Evolutionary conservation across 306 rosid genomes (phyloP), one percentile per base, ranked within the genome.

Genomic region (Vigna radiata): DNA sequence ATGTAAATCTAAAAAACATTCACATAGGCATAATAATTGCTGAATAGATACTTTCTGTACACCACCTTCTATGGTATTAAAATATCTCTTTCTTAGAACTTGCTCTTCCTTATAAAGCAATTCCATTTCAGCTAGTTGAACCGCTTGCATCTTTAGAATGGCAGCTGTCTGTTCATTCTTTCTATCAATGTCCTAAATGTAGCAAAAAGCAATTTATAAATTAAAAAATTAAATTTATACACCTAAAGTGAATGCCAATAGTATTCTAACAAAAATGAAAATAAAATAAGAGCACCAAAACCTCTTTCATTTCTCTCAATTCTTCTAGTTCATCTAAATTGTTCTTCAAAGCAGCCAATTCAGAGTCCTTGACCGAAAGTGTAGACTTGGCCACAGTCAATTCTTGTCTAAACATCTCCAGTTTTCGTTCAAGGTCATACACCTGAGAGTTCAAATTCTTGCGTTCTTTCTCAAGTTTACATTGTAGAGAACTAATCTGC

Each of bases 221-320:
- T 27, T 3, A 58, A 52, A 48, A 68, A 2, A 29, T 37, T 2
- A 29, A 78, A 65, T 16, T 16, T 8, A 53, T 25, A 83, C 39
- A 76, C 78, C 43, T 47, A 25, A 56, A 63, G 13, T 18, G 61
- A 44, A 77, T 14, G 21, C 15, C 27, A 23, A 16, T 29, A 17
- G 17, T 48, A 43, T 69, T 49, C n/a, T 72, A 29, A 37, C 71
- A 19, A 15, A 53, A 66, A 10, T 68, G 44, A 52, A 56, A 68
- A 52, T 17, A 36, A 66, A 62, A 64, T 16, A 67, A 37, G 46
- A 70, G 25, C 31, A 83, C 67, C 73, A 78, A 62, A 81, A 88
- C 99, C 96, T 95, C 99, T 91, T 91, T 95, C 98, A 92, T 89
- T 87, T 95, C 99, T 86, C 97, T 88, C 81, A 95, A 81, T 67